phyloP scores from a whole-genome alignment of 2,329 filamentous ascomycete species.

The Fusarium equiseti region DNA sequence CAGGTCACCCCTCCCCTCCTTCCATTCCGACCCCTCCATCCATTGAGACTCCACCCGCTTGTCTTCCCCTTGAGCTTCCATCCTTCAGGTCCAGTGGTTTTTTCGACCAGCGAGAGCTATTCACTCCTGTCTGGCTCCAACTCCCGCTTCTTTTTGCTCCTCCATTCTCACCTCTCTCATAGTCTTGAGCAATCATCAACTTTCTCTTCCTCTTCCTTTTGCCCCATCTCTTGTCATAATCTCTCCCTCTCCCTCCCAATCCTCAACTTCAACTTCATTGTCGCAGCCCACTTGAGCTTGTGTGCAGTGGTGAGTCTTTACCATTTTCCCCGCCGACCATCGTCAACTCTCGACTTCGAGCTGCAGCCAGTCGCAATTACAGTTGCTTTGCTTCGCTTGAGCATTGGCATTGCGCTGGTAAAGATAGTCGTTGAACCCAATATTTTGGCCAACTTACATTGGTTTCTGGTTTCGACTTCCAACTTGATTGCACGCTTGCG shows the following conservation, averaged over 20 bases:
- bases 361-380: constrained; percentile 15
- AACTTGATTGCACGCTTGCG: constrained; percentile 31
- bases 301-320: constrained; percentile 46
- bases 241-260: constrained; percentile 35
- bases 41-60: constrained; percentile 35
- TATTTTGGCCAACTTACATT: constrained; percentile 24
- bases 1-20: constrained; percentile 31
- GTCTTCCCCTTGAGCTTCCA: constrained; percentile 50
- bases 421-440: constrained; percentile 24
- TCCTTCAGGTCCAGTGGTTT: constrained; percentile 43
- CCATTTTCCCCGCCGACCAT: constrained; percentile 33
- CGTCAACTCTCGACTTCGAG: constrained; percentile 34
- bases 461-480: constrained; percentile 21
- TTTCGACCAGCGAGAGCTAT: constrained; percentile 43
- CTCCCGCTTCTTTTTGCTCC: constrained; percentile 40
- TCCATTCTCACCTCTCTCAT: constrained; percentile 41
- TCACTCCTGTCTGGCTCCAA: constrained; percentile 40
- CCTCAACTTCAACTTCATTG: constrained; percentile 40
- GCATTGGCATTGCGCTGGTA: constrained; percentile 9
- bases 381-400: constrained; percentile 16
- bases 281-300: constrained; percentile 43
- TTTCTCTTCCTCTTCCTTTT: constrained; percentile 34
- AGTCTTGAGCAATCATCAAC: constrained; percentile 31
- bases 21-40: constrained; percentile 41
- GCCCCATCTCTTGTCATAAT: constrained; percentile 41